Evolutionary conservation across 176 grass and related monocot genomes (phyloP).

Genomic region (Triticum timopheevii): DNA sequence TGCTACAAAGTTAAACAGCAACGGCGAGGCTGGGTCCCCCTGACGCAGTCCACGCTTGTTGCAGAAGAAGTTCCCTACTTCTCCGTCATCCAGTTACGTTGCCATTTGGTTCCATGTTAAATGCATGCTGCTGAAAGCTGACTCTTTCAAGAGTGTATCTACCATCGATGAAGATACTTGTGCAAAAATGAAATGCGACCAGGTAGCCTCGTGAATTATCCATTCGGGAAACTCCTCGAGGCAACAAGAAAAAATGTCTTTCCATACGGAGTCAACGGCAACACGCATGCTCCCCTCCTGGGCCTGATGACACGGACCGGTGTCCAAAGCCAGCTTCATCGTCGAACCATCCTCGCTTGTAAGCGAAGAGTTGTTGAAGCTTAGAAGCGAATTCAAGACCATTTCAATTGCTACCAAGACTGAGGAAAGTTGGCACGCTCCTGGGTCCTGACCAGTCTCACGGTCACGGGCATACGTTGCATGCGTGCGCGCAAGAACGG

Average conservation of each 20-base stretch:
- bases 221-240: not conserved
- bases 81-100: not conserved
- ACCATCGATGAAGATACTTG: not conserved
- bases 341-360: conserved; percentile 3
- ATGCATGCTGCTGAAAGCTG: not conserved
- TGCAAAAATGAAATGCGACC: no score
- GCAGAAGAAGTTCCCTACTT: no score
- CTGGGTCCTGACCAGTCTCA: not conserved
- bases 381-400: conserved; percentile 33
- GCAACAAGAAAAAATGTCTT: not conserved
- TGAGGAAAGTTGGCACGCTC: not conserved
- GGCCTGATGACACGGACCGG: not conserved
- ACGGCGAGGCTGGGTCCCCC: no score
- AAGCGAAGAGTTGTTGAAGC: conserved; percentile 10
- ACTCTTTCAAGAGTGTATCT: not conserved
- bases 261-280: not conserved
- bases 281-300: not conserved
- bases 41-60: no score
- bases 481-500: not conserved
- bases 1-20: no score
- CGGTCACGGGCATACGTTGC: not conserved
- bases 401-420: not conserved
- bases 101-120: conserved; percentile 28
- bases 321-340: not conserved
- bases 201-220: not conserved